Evolutionary conservation across 192 early-diverging fungal species (phyloP).

Genomic region (Backusella mclennaniae): DNA sequence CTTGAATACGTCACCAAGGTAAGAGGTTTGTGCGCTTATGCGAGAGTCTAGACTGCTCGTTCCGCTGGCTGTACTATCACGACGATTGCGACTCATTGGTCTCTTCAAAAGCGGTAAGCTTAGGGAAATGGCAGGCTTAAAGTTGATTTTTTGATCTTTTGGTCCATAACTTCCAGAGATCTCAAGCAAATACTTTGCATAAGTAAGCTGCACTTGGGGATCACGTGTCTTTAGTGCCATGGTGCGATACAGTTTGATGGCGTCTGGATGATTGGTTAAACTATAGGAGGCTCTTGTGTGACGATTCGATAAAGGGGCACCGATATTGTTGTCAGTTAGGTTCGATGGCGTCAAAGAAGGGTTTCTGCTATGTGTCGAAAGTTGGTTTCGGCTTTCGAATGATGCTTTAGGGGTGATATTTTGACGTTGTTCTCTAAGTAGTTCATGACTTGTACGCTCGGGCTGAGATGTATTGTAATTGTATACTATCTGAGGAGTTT

Average conservation of each 20-base stretch:
- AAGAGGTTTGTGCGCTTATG: slow-evolving; percentile 2
- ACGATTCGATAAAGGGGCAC: neutral
- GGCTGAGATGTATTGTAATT: neutral
- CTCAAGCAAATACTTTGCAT: slow-evolving; percentile 75
- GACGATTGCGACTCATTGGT: neutral
- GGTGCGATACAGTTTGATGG: slow-evolving; percentile 67
- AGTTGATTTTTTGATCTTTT: neutral
- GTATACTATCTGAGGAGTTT: neutral
- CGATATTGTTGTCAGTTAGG: neutral
- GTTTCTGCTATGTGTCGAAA: neutral
- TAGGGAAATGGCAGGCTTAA: neutral
- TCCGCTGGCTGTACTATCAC: slow-evolving; percentile 24
- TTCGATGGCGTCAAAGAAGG: slow-evolving; percentile 1
- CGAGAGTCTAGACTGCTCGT: slow-evolving; percentile 3
- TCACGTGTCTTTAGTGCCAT: slow-evolving; percentile 78
- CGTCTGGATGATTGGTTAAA: slow-evolving; percentile 29
- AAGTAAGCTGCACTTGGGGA: slow-evolving; percentile 66
- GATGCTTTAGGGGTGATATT: neutral
- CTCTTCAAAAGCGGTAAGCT: slow-evolving; percentile 7
- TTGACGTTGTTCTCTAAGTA: neutral
- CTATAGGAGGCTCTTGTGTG: slow-evolving; percentile 18
- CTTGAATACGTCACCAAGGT: neutral
- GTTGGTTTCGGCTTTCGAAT: neutral
- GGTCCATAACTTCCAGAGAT: slow-evolving; percentile 46
- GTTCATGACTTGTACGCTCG: neutral